phyloP scores from a whole-genome alignment of 805 yeast species.

The Peterozyma toletana region DNA sequence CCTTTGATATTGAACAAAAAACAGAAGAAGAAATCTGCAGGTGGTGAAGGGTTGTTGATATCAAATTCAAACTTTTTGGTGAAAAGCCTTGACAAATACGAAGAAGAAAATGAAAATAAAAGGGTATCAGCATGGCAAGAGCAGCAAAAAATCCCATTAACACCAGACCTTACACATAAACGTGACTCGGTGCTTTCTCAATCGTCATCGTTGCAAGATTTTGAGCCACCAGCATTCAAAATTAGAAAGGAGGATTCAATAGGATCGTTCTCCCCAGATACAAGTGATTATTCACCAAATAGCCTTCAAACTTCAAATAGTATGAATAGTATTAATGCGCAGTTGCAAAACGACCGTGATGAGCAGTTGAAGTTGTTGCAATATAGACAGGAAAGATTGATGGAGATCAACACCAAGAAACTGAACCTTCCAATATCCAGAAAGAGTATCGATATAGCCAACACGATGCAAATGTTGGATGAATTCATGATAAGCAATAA shows the following conservation, averaged over 20 bases:
- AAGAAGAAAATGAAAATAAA: background rate
- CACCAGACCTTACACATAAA: background rate
- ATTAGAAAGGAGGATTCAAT: conserved; percentile 15
- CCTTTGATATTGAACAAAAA: conserved; percentile 18
- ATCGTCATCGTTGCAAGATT: conserved; percentile 12
- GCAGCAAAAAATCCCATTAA: background rate
- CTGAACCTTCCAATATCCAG: conserved; percentile 30
- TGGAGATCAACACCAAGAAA: conserved; percentile 11
- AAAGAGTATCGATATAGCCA: conserved; percentile 32
- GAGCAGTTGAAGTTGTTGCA: conserved; percentile 10
- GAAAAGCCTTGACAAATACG: conserved; percentile 23
- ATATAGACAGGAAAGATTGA: conserved; percentile 7
- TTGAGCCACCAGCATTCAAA: conserved; percentile 9
- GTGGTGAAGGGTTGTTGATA: background rate
- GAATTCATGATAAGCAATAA: background rate
- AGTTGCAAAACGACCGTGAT: background rate
- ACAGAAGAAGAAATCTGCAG: conserved; percentile 9
- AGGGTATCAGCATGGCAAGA: no score
- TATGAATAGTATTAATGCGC: background rate
- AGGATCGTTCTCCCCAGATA: conserved; percentile 20
- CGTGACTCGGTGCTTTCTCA: background rate
- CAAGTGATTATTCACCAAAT: conserved; percentile 6
- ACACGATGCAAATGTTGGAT: conserved; percentile 15
- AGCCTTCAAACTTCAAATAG: background rate
- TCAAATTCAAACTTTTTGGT: conserved; percentile 20